phyloP scores from a whole-genome alignment of 2,329 filamentous ascomycete species.

The Proliferodiscus dingleyae region DNA sequence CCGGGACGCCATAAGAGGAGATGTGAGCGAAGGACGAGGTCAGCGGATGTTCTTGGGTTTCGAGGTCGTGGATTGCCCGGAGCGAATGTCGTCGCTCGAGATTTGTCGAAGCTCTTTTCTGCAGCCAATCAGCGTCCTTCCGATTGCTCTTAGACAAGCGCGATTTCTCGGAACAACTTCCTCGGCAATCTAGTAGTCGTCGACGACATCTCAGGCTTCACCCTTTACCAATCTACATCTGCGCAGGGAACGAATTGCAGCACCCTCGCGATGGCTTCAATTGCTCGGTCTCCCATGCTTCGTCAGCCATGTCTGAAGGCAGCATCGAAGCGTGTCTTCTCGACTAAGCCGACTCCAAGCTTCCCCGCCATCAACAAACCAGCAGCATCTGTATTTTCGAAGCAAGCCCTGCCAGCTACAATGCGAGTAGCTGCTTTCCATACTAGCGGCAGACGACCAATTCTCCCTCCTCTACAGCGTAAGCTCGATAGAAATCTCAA shows the following conservation, averaged over 20 bases:
- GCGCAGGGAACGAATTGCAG: conserved; percentile 11
- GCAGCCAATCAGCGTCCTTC: conserved; percentile 20
- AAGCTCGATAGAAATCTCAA: conserved; percentile 37
- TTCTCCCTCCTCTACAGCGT: conserved; percentile 84
- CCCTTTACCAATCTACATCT: conserved; percentile 5
- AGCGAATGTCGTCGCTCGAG: conserved; percentile 12
- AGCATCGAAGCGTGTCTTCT: conserved; percentile 40
- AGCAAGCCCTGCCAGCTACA: conserved; percentile 36
- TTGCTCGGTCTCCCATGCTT: conserved; percentile 45
- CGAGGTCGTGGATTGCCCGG: conserved; percentile 1
- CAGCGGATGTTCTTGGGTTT: conserved; percentile 19
- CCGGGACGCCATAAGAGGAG: conserved; percentile 77
- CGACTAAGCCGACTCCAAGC: conserved; percentile 33
- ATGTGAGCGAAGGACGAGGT: conserved; percentile 16
- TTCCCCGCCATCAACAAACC: conserved; percentile 32
- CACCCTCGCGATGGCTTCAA: conserved; percentile 43
- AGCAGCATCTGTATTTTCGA: conserved; percentile 33
- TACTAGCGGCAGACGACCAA: conserved; percentile 67
- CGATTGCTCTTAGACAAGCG: conserved; percentile 14
- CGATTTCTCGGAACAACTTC: conserved; percentile 10
- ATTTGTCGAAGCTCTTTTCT: conserved; percentile 22
- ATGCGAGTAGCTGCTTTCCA: conserved; percentile 75
- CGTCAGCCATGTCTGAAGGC: conserved; percentile 40
- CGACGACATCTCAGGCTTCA: conserved; percentile 1
- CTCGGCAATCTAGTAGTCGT: conserved; percentile 5